Evolutionary conservation across 176 grass and related monocot species (phyloP).

Genomic region (Hordeum marinum): DNA sequence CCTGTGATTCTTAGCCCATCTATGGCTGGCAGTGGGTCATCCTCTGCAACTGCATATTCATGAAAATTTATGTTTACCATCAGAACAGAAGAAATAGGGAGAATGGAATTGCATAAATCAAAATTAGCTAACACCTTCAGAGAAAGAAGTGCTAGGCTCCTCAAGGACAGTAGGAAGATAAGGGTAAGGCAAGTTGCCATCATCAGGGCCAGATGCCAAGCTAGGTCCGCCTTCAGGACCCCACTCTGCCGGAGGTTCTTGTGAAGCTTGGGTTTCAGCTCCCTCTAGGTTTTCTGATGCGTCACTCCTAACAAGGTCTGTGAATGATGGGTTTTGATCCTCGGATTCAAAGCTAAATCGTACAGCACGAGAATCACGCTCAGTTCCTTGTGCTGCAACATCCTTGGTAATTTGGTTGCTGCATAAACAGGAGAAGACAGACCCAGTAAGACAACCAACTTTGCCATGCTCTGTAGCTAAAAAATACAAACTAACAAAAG

Average conservation of each 20-base stretch:
- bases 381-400: conserved; percentile 23
- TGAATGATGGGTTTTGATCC: conserved; percentile 66
- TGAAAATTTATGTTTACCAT: conserved; percentile 15
- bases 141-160: conserved; percentile 83
- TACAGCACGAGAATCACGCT: conserved; percentile 33
- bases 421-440: neutral
- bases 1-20: conserved; percentile 85
- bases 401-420: conserved; percentile 30
- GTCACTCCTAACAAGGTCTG: conserved; percentile 45
- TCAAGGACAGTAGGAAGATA: conserved; percentile 91
- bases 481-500: neutral
- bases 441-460: neutral
- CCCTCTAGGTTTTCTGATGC: conserved; percentile 52
- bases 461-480: neutral
- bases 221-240: conserved; percentile 51
- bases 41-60: conserved; percentile 64
- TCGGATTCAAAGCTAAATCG: conserved; percentile 52
- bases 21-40: conserved; percentile 87
- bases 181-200: conserved; percentile 51
- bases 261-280: conserved; percentile 36
- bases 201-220: conserved; percentile 52
- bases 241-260: conserved; percentile 69
- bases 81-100: conserved; percentile 7
- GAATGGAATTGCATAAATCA: conserved; percentile 4
- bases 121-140: conserved; percentile 54